Evolutionary conservation across 345 rosid genomes (phyloP).

Genomic region (Melaleuca alternifolia): DNA sequence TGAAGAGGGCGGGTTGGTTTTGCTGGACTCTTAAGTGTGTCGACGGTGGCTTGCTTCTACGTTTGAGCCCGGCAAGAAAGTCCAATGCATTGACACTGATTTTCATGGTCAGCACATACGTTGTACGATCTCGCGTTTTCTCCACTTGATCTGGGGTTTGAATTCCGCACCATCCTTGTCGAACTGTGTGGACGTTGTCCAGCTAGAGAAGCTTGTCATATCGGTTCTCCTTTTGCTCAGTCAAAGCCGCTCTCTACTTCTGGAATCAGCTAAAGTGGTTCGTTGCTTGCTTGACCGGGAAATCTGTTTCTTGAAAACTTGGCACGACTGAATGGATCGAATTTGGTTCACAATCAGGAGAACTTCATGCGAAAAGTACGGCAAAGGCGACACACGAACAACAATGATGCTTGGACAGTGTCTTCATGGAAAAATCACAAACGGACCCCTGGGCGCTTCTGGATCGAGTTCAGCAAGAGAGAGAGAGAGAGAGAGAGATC

Average conservation of each 20-base stretch:
- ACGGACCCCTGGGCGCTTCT: background rate
- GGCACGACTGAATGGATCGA: background rate
- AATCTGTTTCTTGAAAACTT: background rate
- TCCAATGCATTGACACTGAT: background rate
- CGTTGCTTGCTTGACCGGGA: background rate
- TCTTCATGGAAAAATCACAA: background rate
- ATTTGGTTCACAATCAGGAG: background rate
- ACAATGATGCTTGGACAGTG: background rate
- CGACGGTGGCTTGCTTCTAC: background rate
- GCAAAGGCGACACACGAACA: background rate
- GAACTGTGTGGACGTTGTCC: background rate
- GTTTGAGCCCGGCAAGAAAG: background rate
- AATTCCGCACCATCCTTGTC: background rate
- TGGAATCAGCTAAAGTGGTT: background rate
- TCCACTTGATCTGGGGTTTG: background rate
- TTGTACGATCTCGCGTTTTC: background rate
- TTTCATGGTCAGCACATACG: background rate
- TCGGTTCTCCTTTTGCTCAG: background rate
- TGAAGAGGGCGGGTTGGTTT: background rate
- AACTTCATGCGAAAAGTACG: background rate
- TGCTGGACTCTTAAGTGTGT: background rate
- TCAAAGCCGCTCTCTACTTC: background rate
- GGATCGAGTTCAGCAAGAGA: background rate
- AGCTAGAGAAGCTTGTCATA: background rate
- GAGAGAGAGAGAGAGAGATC: background rate